These are phyloP conservation scores for Hymenoscyphus infarciens DNA, from an alignment of 2,329 filamentous ascomycete species.

Conservation along the genomic window DNA sequence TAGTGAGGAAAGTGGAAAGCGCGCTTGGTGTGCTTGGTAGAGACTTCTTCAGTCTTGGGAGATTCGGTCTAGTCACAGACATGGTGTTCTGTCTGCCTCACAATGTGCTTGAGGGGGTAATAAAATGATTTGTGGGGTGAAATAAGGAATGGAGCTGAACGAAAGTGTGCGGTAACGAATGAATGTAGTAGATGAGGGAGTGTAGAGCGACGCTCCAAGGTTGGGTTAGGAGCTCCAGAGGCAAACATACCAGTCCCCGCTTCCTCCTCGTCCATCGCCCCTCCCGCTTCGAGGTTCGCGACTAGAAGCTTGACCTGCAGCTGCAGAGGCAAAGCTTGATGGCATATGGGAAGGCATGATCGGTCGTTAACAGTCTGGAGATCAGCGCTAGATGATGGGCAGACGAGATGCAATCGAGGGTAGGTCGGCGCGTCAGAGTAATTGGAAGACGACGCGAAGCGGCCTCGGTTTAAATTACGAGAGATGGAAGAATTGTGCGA, in stretches of 20 bases:
- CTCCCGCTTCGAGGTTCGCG: constrained; percentile 57
- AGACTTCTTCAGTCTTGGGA: background rate
- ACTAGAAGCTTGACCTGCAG: constrained; percentile 67
- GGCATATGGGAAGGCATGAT: constrained; percentile 70
- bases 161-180: background rate
- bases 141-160: background rate
- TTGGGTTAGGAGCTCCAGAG: constrained; percentile 9
- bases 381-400: constrained; percentile 14
- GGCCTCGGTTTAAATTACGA: constrained; percentile 9
- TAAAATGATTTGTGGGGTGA: background rate
- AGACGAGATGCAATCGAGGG: constrained; percentile 18
- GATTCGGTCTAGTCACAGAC: background rate
- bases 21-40: background rate
- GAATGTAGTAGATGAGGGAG: background rate
- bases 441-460: constrained; percentile 15
- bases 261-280: constrained; percentile 54
- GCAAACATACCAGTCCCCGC: constrained; percentile 68
- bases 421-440: constrained; percentile 12
- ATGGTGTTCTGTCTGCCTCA: background rate
- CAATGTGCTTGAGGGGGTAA: background rate
- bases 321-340: constrained; percentile 80
- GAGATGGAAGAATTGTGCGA: background rate
- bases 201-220: background rate
- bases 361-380: constrained; percentile 20
- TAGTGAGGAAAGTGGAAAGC: background rate